Conservation (phyloP, 352 stramenopile genomes). For the Globisporangium emineosum region DNA sequence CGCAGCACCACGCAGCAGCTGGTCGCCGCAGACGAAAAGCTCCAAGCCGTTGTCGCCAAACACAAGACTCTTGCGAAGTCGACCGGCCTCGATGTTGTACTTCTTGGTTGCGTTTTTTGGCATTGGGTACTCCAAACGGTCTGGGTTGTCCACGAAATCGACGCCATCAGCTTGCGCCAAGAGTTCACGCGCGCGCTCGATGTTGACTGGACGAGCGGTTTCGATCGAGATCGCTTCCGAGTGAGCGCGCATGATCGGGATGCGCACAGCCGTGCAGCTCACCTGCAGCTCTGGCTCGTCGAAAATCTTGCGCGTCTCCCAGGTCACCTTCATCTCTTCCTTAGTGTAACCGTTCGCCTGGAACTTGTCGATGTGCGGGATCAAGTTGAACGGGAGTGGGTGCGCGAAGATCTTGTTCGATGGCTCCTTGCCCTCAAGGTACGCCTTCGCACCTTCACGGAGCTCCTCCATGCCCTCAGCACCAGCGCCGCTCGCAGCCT, state of each 20-base stretch:
- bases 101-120: conserved; percentile 95
- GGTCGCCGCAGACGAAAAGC: conserved; percentile 97
- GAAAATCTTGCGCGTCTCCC: conserved; percentile 98
- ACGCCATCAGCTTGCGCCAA: conserved; percentile 90
- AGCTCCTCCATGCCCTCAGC: conserved; percentile 95
- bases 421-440: conserved; percentile 68
- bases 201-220: conserved; percentile 87
- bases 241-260: conserved; percentile 96
- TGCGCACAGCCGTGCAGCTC: conserved; percentile 94
- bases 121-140: conserved; percentile 93
- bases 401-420: conserved; percentile 95
- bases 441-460: conserved; percentile 78
- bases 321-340: conserved; percentile 99
- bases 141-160: conserved; percentile 91
- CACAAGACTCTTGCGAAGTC: conserved; percentile 91
- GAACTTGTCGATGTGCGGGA: conserved; percentile 99
- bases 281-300: conserved; percentile 75
- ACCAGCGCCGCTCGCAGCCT: conserved; percentile 91
- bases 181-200: conserved; percentile 79
- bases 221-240: conserved; percentile 96
- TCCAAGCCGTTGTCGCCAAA: conserved; percentile 96
- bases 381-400: conserved; percentile 98
- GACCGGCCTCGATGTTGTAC: conserved; percentile 97
- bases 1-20: conserved; percentile 95
- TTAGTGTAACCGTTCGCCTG: conserved; percentile 99